Evolutionary conservation across 2,329 filamentous ascomycete species (phyloP), one percentile per base, ranked within the genome.

Genomic region (Fusarium sarcochroum): DNA sequence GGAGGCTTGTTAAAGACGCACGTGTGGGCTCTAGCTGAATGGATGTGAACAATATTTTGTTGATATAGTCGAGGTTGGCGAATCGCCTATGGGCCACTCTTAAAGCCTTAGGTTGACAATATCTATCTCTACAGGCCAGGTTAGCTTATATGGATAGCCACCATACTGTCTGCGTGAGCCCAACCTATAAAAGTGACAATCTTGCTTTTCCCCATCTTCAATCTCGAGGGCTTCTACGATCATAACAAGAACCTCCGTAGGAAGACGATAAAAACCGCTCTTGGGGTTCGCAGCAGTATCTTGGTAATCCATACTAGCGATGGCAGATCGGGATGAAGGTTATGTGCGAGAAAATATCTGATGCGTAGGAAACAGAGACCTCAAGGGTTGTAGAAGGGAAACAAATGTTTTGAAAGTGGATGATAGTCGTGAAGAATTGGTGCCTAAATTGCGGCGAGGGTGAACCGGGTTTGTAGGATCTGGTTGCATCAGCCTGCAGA

Each of bases 1-100:
- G 27, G 10, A 30, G 27, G 27, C 27, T 30, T 5, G 10, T 30
- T 30, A 30, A 30, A 30, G 27, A 9, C 4, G 10, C 27, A 30
- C 27, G 27, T 30, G 27, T 30, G 27, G 27, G 27, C 15, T 56
- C 53, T 5, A 56, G 37, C 17, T 42, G 25, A 3, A 56, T 34
- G 3, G 35, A 35, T 9, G 44, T 35, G 35, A 56, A 56, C 8
- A 56, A 20, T 3, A 56, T 56, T 7, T 7, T 20, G 45, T 56
- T 56, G 23, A 58, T 4, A 11, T 30, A 25, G 3, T 17, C 21
- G 14, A 15, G 34, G 34, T 35, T 35, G 17, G 34, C 34, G 17
- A 35, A 35, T 17, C 34, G 34, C 34, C 17, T 17, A 6, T 17
- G 34, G 17, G 34, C 7, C 4, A 17, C 14, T 15, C 17, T 35